Base-by-base conservation (phyloP, 2,329 filamentous ascomycete genomes). In the Sphaerulina vaccinii region DNA sequence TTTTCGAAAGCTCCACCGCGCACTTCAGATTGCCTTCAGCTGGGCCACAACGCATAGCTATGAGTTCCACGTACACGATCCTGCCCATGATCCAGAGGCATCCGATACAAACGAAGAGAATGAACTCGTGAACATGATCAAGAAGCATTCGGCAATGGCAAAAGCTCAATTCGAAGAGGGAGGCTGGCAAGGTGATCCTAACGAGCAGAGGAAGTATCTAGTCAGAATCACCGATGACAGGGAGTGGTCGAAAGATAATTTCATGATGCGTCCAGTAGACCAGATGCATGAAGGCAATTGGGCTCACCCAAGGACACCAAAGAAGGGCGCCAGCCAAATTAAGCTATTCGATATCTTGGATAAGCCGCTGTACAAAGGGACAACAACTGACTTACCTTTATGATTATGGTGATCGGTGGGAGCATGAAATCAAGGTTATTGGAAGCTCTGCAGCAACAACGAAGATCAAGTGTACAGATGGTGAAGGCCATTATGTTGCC, bases 361-460 rank as follows among this genome's bases (percentile, higher is more conserved):
- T 9, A 47, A 49, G 13, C 42, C 49, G 13, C 40, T 50, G 27
- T 59, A 47, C 21, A n/a, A 44, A 52, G 23, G 46, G 49, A 16
- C 21, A 35, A 10, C 22, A 33, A 8, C 23, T 49, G 32, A 33
- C 47, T 16, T 67, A 68, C 42, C 52, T 57, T 16, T 67, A 68
- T 37, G 65, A 66, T 42, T 58, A 60, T 22, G 62, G 57, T 29
- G 59, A 67, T 39, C 19, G 49, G 3, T 68, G 66, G 65, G 52
- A 55, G 11, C 65, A 68, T 49, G 45, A 52, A 5, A 61, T 68
- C 18, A 47, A 40, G 8, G 33, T 60, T n/a, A 37, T 56, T 10
- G 60, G 62, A 2, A 55, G 57, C 7, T 52, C 50, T n/a, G 13
- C 45, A 15, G 32, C 48, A 9, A 63, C 46, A 13, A 21, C 37